Percentiles rank a stretch among this genome's conserved stretches.
Evolutionary conservation across 2,329 filamentous ascomycete genomes (phyloP).

Genomic region (Chalara sp.): DNA sequence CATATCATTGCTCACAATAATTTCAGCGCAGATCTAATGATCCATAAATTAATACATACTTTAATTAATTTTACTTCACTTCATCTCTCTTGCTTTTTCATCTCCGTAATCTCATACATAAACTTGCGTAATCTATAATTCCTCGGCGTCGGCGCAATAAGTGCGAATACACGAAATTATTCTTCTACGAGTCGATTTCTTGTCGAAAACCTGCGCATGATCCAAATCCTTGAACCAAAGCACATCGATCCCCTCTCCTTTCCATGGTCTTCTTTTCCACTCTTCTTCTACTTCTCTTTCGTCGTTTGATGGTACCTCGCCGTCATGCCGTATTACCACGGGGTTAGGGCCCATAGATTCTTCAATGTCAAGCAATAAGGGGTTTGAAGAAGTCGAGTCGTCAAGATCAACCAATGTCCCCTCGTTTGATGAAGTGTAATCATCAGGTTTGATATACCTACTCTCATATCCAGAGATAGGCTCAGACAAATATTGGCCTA

Average conservation of each 20-base stretch:
- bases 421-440: not conserved
- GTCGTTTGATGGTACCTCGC: constrained; percentile 4
- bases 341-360: constrained; percentile 3
- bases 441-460: not conserved
- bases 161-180: constrained; percentile 26
- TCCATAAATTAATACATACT: too few relatives aligned
- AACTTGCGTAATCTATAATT: too few relatives aligned
- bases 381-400: constrained; percentile 6
- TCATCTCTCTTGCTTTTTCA: too few relatives aligned
- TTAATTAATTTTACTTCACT: too few relatives aligned
- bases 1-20: too few relatives aligned
- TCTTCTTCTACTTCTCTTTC: constrained; percentile 17
- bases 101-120: too few relatives aligned
- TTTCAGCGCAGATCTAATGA: too few relatives aligned
- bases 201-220: constrained; percentile 49
- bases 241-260: constrained; percentile 33
- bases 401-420: constrained; percentile 3
- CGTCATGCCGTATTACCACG: constrained; percentile 18
- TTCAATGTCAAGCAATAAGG: constrained; percentile 15
- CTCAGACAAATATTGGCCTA: constrained; percentile 42
- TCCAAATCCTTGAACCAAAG: constrained; percentile 49
- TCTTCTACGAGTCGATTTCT: constrained; percentile 23
- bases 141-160: constrained; percentile 17
- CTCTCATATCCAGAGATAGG: constrained; percentile 13
- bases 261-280: constrained; percentile 27